Evolutionary conservation across 2,329 filamentous ascomycete genomes (phyloP), one percentile per base, ranked within the genome.

Genomic region (Aspergillus fumigatus): DNA sequence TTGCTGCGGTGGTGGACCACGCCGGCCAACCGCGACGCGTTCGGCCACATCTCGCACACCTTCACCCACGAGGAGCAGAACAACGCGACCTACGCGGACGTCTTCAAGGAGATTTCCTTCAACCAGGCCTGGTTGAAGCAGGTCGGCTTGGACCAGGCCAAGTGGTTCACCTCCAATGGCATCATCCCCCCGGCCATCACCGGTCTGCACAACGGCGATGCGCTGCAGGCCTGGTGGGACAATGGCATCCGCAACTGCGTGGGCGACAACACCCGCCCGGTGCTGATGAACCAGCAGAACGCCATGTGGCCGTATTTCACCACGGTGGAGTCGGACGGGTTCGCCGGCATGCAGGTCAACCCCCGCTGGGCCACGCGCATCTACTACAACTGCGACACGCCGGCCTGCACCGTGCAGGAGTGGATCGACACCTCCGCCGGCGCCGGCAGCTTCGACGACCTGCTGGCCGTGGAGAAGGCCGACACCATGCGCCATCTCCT

Each of bases 131-230:
- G 84, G 83, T 67, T 85, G 45, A 74, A 77, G 58, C 79, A 83
- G 62, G 75, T 79, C 9, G 81, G 81, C 11, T 73, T 86, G 55
- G 73, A 75, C 55, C 60, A 70, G 23, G 78, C 78, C 14, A 67
- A 65, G 19, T 73, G 75, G 47, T 86, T 79, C 67, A 85, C 82
- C 26, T 59, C 72, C 2, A 76, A 79, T 41, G 84, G 83, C 29
- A 77, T 87, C 52, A 83, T 87, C 56, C 84, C 84, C 2, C 84
- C 84, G 0, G 83, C 83, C 38, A 87, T 87, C 58, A 87, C 84
- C 1, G 84, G 84, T 50, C 67, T 86, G 26, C 82, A 86, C 72
- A 87, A 87, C 61, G 84, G 81, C n/a, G 84, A 87, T 68, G 84
- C 79, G 10, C 79, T 87, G 49, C 71, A 72, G 52, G 84, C 82